Conservation (phyloP, 2,329 filamentous ascomycete genomes). For the Fusarium begoniae region DNA sequence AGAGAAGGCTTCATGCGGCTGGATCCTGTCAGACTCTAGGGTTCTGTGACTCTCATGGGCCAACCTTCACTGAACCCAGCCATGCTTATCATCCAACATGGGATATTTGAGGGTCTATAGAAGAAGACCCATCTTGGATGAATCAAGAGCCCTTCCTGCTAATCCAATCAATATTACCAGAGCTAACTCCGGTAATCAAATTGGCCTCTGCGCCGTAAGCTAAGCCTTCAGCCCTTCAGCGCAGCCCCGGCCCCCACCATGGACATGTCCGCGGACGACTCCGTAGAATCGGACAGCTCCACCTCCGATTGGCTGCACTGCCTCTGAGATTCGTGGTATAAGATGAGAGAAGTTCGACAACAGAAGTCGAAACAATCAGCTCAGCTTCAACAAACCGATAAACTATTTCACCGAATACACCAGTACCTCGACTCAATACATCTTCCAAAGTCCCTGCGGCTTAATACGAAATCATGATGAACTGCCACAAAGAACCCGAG, state of each 20-base stretch:
- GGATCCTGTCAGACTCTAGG: neutral
- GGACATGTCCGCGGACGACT: conserved; percentile 31
- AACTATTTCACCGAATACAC: neutral
- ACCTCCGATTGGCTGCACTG: conserved; percentile 8
- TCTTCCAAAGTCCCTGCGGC: neutral
- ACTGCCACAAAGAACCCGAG: conserved; percentile 14
- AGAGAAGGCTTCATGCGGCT: neutral
- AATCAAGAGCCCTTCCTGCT: neutral
- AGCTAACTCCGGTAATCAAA: neutral
- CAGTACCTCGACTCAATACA: fast-evolving
- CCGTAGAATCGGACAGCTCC: neutral
- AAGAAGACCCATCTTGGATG: neutral
- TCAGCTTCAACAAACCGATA: neutral
- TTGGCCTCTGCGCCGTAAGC: neutral
- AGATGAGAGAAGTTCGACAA: neutral
- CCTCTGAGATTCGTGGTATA: neutral
- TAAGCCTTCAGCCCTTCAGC: conserved; percentile 1
- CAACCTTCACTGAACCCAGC: neutral
- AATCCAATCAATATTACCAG: neutral
- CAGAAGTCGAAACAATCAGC: neutral
- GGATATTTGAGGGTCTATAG: no score
- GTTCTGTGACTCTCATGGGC: neutral
- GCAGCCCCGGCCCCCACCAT: conserved; percentile 4
- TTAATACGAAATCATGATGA: neutral
- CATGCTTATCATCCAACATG: neutral